Percentiles rank a stretch among this genome's conserved stretches.
These are phyloP conservation scores for Sicyos edulis DNA, from an alignment of 306 rosid genomes.

Conservation along the genomic window DNA sequence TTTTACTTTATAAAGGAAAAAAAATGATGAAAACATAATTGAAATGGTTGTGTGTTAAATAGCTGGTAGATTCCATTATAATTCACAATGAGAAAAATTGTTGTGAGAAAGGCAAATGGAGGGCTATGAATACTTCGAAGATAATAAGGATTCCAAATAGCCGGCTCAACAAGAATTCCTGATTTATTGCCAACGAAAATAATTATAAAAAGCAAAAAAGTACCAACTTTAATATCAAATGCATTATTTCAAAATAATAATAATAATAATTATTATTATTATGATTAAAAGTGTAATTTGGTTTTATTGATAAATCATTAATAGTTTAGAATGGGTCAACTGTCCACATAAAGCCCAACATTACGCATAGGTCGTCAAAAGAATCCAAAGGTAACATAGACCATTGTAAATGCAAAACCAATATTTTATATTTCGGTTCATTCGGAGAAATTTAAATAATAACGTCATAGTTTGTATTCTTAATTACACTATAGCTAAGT, in stretches of 20 bases:
- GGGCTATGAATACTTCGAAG: background rate
- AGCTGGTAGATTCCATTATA: background rate
- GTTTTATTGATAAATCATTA: background rate
- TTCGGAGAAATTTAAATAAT: background rate
- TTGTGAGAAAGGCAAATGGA: constrained; percentile 11
- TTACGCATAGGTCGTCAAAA: background rate
- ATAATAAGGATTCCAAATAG: background rate
- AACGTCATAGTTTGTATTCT: too few relatives aligned
- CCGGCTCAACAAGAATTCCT: constrained; percentile 2
- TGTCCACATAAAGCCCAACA: background rate
- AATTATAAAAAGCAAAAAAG: background rate
- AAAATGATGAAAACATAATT: too few relatives aligned
- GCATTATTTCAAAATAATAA: too few relatives aligned
- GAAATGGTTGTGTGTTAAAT: too few relatives aligned
- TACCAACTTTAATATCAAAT: background rate
- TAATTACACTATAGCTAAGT: too few relatives aligned
- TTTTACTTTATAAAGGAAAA: too few relatives aligned
- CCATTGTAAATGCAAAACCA: background rate
- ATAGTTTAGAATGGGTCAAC: background rate
- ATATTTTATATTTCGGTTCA: background rate
- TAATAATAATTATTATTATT: too few relatives aligned
- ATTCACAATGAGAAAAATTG: background rate
- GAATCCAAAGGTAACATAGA: background rate
- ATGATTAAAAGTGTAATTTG: background rate
- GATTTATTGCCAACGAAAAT: background rate